Base-by-base conservation (phyloP, 2,329 filamentous ascomycete species). In the Colletotrichum salicis region DNA sequence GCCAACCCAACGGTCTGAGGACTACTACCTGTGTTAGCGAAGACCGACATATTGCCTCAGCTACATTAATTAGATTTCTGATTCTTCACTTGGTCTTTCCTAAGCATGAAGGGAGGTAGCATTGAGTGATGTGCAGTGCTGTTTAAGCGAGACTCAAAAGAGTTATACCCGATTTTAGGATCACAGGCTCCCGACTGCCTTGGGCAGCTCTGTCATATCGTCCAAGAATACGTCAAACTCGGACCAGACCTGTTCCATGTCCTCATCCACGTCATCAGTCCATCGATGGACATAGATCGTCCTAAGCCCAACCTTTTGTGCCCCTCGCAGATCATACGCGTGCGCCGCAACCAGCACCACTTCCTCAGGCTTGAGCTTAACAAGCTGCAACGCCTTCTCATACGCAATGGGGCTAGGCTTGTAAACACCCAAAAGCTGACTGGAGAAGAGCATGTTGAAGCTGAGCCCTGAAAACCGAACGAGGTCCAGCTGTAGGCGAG, bases 381-480 rank as follows among this genome's bases (percentile, higher is more conserved):
- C 78, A 3, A 89, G 76, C 12, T 83, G 76, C 64, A 89, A 74
- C 0, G 80, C 84, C 67, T 83, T 86, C 8, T 75, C 62, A 74
- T 89, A 90, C 8, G 80, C 84, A 8, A 82, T 82, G 0, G 82
- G 81, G 15, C 80, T 82, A 1, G 88, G 87, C 70, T 89, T 87
- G 71, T 84, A 84, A 3, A 83, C 74, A 0, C 85, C 85, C 0
- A 89, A 74, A 3, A 89, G 77, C 77, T 89, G 81, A 45, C 84
- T 86, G 0, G 86, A 89, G 65, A 89, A 86, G 1, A 90, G 74
- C 82, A 86, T 85, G 71, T 88, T 76, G 77, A 89, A 89, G 1
- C 72, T 74, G 56, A 89, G 75, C 0, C 82, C 83, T 1, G 86
- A 85, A 0, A 83, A 88, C 33, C 80, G 79, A 1, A 78, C 79